phyloP scores from a whole-genome alignment of 176 grass and related monocot species.

The Cenchrus fungigraminus region DNA sequence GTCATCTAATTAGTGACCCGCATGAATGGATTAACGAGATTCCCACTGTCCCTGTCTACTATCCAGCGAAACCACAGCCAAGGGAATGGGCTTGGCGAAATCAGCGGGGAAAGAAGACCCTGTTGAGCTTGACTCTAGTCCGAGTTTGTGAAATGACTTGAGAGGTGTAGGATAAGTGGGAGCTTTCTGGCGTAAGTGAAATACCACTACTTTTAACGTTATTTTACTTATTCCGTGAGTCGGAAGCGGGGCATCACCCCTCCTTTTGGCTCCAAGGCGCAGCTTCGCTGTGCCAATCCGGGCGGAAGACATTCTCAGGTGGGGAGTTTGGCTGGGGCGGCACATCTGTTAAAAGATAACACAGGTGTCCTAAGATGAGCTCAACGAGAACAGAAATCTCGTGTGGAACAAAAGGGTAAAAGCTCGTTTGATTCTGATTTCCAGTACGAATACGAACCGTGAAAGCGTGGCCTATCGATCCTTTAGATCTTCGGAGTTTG shows the following conservation, averaged over 20 bases:
- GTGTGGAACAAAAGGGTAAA: constrained; percentile 80
- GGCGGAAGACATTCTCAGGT: constrained; percentile 74
- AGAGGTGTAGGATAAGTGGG: constrained; percentile 1
- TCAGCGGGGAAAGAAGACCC: no score
- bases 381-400: constrained; percentile 73
- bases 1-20: constrained; percentile 69
- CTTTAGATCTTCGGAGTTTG: constrained; percentile 67
- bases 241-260: constrained; percentile 43
- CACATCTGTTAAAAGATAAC: constrained; percentile 89
- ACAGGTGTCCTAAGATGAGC: constrained; percentile 64
- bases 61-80: no score
- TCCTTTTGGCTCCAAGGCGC: no score
- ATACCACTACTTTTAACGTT: constrained; percentile 81
- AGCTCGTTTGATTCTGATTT: constrained; percentile 81
- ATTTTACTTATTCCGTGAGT: constrained; percentile 79
- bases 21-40: constrained; percentile 74
- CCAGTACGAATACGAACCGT: constrained; percentile 70
- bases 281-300: constrained; percentile 45
- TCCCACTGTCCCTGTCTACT: constrained; percentile 6
- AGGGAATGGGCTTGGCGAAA: no score
- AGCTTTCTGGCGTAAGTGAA: constrained; percentile 53
- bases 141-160: no score
- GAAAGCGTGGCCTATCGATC: constrained; percentile 87
- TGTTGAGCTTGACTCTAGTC: no score
- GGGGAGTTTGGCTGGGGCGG: constrained; percentile 82